Conservation (phyloP, 192 early-diverging fungal species). For the Lobosporangium transversale region DNA sequence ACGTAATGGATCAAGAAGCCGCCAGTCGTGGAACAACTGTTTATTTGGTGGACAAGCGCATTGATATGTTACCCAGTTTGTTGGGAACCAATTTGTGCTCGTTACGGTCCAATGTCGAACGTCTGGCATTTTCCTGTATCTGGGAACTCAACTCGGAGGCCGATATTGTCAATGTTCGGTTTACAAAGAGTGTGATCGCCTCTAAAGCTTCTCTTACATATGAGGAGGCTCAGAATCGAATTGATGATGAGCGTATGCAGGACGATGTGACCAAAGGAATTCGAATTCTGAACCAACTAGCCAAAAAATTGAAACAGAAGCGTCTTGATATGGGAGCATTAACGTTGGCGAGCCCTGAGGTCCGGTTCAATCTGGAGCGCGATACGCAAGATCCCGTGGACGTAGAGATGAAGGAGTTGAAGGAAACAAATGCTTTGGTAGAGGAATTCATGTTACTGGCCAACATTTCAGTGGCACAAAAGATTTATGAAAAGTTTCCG, state of each 20-base stretch:
- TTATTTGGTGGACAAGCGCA: conserved; percentile 90
- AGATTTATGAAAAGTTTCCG: conserved; percentile 82
- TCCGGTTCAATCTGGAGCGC: conserved; percentile 91
- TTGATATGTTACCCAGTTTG: conserved; percentile 94
- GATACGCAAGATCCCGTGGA: conserved; percentile 92
- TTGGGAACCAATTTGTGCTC: conserved; percentile 84
- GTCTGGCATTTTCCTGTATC: conserved; percentile 92
- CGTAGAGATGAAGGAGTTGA: conserved; percentile 86
- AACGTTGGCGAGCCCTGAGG: conserved; percentile 90
- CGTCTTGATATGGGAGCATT: conserved; percentile 89
- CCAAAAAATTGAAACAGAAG: conserved; percentile 80
- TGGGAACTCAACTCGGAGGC: conserved; percentile 75
- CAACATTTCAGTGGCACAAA: conserved; percentile 94
- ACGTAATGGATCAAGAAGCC: conserved; percentile 89
- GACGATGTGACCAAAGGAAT: conserved; percentile 80
- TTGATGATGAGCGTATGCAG: conserved; percentile 72
- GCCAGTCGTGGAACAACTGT: conserved; percentile 89
- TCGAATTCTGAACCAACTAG: conserved; percentile 78
- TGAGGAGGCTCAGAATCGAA: conserved; percentile 91
- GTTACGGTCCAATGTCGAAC: conserved; percentile 86
- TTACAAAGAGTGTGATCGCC: conserved; percentile 89
- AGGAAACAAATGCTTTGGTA: conserved; percentile 93
- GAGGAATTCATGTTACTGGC: conserved; percentile 99
- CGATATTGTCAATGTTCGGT: conserved; percentile 78
- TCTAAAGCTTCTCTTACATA: conserved; percentile 95